Evolutionary conservation across 2,329 filamentous ascomycete genomes (phyloP), one percentile per base, ranked within the genome.

Genomic region (Proliferodiscus dingleyae): DNA sequence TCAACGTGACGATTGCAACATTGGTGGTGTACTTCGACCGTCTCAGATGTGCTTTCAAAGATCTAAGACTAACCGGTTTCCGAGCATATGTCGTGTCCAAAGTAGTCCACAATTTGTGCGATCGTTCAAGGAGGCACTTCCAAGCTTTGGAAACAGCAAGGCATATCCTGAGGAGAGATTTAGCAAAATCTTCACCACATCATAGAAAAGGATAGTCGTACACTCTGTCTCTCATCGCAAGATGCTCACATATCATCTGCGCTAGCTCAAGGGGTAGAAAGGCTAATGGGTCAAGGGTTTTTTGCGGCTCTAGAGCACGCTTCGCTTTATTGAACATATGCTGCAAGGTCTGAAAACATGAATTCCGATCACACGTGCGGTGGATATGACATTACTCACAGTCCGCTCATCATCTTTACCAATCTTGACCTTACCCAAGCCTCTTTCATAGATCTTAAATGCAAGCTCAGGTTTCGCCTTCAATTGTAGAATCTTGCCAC

Each of bases 261-360:
- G 50, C 58, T n/a, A 67, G 22, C 43, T 67, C 65, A 7, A 58
- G 21, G 6, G 65, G 64, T 22, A 67, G 54, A 37, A 54, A 57
- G 3, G 50, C 34, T 15, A 67, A 45, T 16, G 63, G 63, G 43
- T 66, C 63, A n/a, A 52, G 48, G 18, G 41, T 49, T 40, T 57
- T 61, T 10, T 45, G 44, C 18, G 57, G 57, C 11, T 55, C 47
- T 36, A 55, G 47, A 18, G 50, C 52, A 26, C 50, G 39, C 34
- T 50, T 49, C 15, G 66, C 38, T 43, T 61, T 62, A 30, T 60
- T 53, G 41, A 58, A 58, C 41, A 60, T 52, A 2, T 34, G 41
- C 47, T 62, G 56, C 5, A 67, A 50, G 6, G 54, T 46, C 64
- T 67, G 19, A 3, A 32, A 19, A 19, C 15, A n/a, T 53, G 26